phyloP scores from a whole-genome alignment of 2,329 filamentous ascomycete genomes.

The Epichloe scottii region DNA sequence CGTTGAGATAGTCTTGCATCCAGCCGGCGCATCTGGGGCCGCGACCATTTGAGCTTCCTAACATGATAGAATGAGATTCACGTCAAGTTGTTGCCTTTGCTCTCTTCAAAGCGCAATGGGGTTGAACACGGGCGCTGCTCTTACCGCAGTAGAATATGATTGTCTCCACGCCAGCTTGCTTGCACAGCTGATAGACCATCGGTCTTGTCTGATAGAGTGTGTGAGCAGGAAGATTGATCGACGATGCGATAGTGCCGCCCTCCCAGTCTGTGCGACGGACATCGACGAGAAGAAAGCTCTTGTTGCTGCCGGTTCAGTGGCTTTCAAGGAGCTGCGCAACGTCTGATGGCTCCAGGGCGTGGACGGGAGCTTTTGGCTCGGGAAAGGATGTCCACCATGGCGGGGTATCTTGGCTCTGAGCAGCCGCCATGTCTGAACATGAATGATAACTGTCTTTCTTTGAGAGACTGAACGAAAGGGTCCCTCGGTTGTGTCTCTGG shows the following conservation, averaged over 20 bases:
- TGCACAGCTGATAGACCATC: conserved; percentile 35
- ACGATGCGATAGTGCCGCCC: conserved; percentile 47
- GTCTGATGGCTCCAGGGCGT: conserved; percentile 25
- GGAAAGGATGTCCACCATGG: conserved; percentile 31
- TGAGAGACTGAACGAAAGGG: not conserved
- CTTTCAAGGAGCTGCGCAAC: conserved; percentile 29
- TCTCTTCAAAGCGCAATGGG: not conserved
- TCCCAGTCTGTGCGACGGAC: conserved; percentile 41
- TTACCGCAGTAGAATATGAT: conserved; percentile 45
- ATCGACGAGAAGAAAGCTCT: conserved; percentile 36
- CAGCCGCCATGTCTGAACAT: not conserved
- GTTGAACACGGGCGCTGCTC: not conserved
- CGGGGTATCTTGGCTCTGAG: conserved; percentile 8
- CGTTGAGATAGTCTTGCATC: conserved; percentile 43
- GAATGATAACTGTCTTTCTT: not conserved
- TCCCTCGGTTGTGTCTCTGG: not conserved
- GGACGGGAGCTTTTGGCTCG: conserved; percentile 26
- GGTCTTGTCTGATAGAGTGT: conserved; percentile 38
- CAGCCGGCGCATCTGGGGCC: conserved; percentile 41
- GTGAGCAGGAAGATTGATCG: conserved; percentile 45
- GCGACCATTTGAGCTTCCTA: conserved; percentile 38
- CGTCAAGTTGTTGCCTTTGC: not conserved
- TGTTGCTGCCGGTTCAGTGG: conserved; percentile 15
- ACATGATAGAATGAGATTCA: not conserved
- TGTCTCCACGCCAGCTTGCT: conserved; percentile 32